phyloP scores from a whole-genome alignment of 2,329 filamentous ascomycete genomes.

The Geosmithia putterillii region DNA sequence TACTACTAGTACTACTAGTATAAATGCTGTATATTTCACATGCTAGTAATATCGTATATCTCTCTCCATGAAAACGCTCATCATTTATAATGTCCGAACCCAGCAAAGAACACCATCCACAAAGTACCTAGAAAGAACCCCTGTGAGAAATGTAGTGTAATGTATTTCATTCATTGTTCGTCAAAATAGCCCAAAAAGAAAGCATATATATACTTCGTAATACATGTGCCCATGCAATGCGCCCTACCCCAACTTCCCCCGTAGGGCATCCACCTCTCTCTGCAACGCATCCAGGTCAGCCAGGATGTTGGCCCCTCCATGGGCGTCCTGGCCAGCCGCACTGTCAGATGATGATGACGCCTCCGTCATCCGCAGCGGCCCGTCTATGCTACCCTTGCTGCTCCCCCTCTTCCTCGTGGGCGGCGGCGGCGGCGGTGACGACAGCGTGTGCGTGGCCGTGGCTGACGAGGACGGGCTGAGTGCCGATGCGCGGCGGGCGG shows the following conservation, averaged over 20 bases:
- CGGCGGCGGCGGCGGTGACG: conserved; percentile 35
- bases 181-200: too few species aligned
- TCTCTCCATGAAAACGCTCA: too few species aligned
- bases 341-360: not conserved
- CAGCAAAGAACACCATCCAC: too few species aligned
- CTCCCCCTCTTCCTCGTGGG: conserved; percentile 31
- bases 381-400: conserved; percentile 30
- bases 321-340: conserved; percentile 12
- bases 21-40: too few species aligned
- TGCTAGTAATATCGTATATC: too few species aligned
- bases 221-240: not conserved
- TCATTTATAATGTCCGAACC: too few species aligned
- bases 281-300: conserved; percentile 62
- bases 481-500: conserved; percentile 25
- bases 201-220: too few species aligned
- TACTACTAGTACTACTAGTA: too few species aligned
- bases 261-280: conserved; percentile 60
- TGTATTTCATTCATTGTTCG: too few species aligned
- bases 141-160: too few species aligned
- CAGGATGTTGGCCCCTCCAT: conserved; percentile 45
- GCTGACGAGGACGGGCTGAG: too few species aligned
- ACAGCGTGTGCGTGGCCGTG: not conserved
- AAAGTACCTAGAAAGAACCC: too few species aligned
- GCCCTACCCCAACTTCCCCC: conserved; percentile 15
- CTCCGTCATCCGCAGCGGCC: conserved; percentile 13